Base-by-base conservation (phyloP, 352 stramenopile genomes). In the Phytophthora ramorum region DNA sequence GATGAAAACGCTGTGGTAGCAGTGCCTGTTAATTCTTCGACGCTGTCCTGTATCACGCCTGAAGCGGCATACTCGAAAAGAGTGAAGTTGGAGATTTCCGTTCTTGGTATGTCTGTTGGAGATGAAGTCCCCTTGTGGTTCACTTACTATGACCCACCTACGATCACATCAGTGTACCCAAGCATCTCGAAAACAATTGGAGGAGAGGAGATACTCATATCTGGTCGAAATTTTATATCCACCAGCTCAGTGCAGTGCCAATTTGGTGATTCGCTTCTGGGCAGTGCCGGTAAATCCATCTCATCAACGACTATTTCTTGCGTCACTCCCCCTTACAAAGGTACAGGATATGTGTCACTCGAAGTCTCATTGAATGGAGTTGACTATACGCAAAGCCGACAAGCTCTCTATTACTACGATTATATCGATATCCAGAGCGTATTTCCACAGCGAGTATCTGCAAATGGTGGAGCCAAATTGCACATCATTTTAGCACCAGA, bases 341-440 rank as follows among this genome's bases (percentile, higher is more conserved):
- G 22, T n/a, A 20, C 51, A 10, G 76, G 76, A 0, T 86, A 76
- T 22, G 60, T 72, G 3, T 35, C 45, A 8, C 41, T 89, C 2
- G 71, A 84, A 48, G 28, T 90, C 9, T 75, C 76, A 19, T 41
- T 86, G 30, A 89, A 89, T 46, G 74, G 71, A 4, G 58, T 83
- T 13, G 80, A 89, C 26, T 87, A 78, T 24, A 87, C 71, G 4
- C 47, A 32, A 4, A 64, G 66, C 20, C 38, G 50, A 4, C 53
- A 58, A 7, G 47, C 59, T 3, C 2, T 89, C 6, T 73, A 79
- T 19, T 86, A 79, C 45, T 70, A 66, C 46, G 76, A 75, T 16
- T 71, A 58, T 16, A 30, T 80, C 14, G 61, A 64, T 1, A 43
- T 77, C 1, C 12, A 74, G 5, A 35, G 28, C 17, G 45, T 83